Conservation (phyloP, 441 rosid genomes). For the Euphorbia schlechtendalii region DNA sequence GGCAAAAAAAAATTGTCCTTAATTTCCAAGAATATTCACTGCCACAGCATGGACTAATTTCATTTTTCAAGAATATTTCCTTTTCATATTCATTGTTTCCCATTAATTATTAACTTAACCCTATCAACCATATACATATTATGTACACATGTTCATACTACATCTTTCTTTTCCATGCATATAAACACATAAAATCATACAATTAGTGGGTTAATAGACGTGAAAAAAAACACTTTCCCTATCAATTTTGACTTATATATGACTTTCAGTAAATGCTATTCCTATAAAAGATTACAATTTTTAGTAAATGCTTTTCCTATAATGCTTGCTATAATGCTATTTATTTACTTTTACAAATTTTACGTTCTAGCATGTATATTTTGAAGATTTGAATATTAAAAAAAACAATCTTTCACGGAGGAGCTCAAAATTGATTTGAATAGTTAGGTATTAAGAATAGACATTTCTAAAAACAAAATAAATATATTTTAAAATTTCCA, state of each 20-base stretch:
- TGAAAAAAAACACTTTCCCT: no score
- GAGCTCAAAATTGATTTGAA: not conserved
- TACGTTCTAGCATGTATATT: not conserved
- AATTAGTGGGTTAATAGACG: no score
- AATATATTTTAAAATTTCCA: conserved; percentile 10
- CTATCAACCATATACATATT: not conserved
- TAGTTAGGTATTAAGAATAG: conserved; percentile 5
- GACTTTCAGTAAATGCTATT: no score
- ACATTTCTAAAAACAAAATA: conserved; percentile 10
- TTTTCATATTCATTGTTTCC: conserved; percentile 11
- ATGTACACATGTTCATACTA: conserved; percentile 2
- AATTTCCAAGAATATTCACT: conserved; percentile 26
- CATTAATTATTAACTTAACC: not conserved
- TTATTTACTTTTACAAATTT: no score
- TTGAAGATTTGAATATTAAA: not conserved
- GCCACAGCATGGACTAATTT: conserved; percentile 4
- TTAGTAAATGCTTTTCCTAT: no score
- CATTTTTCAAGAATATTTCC: conserved; percentile 9
- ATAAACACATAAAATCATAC: no score
- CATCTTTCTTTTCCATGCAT: conserved; percentile 7
- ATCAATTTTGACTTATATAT: no score
- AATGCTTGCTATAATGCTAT: no score
- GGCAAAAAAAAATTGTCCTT: conserved; percentile 18
- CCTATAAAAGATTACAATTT: no score
- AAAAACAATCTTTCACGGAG: not conserved